Base-by-base conservation (phyloP, 2,329 filamentous ascomycete genomes). In the Sporothrix brunneoviolacea region DNA sequence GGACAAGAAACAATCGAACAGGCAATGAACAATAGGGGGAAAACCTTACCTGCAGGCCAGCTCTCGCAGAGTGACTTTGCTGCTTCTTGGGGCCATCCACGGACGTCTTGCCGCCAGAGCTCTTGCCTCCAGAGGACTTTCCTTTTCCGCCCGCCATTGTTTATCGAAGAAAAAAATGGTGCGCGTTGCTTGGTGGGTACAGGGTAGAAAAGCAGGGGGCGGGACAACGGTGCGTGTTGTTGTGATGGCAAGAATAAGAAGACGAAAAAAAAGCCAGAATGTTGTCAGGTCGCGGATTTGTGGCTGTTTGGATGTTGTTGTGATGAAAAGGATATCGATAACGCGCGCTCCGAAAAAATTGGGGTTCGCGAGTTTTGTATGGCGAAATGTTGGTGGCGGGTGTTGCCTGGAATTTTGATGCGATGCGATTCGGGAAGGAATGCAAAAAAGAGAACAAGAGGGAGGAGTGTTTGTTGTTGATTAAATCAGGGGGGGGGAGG, bases 51-150 rank as follows among this genome's bases (percentile, higher is more conserved):
- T 96, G 91, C 61, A 96, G 80, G 67, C 91, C 91, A 68, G 91
- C 91, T 71, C 93, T 91, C 65, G 89, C 88, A 63, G 90, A 95
- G 77, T 95, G 91, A 74, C 93, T 95, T 74, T 94, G 88, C 66
- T 88, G 85, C 77, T 95, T 95, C 75, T 87, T 88, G 67, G 83
- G 74, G 50, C 78, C 79, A 59, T 83, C 84, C 63, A 77, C 72
- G 54, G 74, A 73, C 44, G 75, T 77, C 77, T 93, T 93, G 62
- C 88, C 87, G 62, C 88, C 88, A 52, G 86, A 78, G 68, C 74
- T 91, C 83, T 94, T 95, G 66, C 91, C 91, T 63, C 91, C 90
- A 61, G 85, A 81, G 58, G 84, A 88, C 77, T 90, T 94, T 79
- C 91, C 91, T 80, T 96, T 96, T 75, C 90, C 90, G 67, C 91